Percentiles rank a stretch among this genome's conserved stretches.
These are phyloP conservation scores for Striga hermonthica DNA, from an alignment of 305 asterid genomes.

Conservation along the genomic window DNA sequence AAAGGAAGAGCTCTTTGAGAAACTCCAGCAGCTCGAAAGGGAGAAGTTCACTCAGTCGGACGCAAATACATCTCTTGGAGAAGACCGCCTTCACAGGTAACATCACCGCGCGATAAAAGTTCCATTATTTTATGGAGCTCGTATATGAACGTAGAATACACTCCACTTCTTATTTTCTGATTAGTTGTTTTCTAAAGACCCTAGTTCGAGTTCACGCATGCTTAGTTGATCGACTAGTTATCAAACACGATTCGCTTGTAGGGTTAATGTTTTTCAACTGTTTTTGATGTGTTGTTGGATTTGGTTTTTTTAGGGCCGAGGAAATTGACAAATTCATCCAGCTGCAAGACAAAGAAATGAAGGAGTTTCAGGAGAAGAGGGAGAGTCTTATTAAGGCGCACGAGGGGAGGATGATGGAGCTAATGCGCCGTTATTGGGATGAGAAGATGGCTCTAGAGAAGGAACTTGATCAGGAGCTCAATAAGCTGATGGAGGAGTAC, in stretches of 20 bases:
- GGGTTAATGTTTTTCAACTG: background rate
- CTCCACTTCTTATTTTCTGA: background rate
- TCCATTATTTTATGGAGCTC: background rate
- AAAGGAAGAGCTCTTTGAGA: constrained; percentile 61
- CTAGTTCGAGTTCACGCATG: too few relatives aligned
- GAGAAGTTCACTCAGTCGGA: constrained; percentile 43
- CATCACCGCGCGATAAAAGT: background rate
- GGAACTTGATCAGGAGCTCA: constrained; percentile 41
- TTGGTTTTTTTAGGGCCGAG: constrained; percentile 43
- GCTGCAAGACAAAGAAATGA: constrained; percentile 52
- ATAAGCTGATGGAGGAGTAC: constrained; percentile 45
- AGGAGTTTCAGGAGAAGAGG: constrained; percentile 41
- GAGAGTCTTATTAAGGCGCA: constrained; percentile 44
- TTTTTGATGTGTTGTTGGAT: constrained; percentile 12
- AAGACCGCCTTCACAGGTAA: constrained; percentile 51
- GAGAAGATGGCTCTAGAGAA: constrained; percentile 53
- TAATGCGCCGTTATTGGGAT: constrained; percentile 43
- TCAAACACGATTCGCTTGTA: too few relatives aligned
- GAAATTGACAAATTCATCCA: constrained; percentile 35
- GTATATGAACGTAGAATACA: too few relatives aligned
- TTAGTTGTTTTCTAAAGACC: background rate
- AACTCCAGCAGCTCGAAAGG: constrained; percentile 50
- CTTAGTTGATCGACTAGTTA: too few relatives aligned
- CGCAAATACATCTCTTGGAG: constrained; percentile 36
- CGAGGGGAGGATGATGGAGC: constrained; percentile 36